These are phyloP conservation scores for Fusarium sp. DNA, from an alignment of 2,329 filamentous ascomycete species.

Conservation along the genomic window DNA sequence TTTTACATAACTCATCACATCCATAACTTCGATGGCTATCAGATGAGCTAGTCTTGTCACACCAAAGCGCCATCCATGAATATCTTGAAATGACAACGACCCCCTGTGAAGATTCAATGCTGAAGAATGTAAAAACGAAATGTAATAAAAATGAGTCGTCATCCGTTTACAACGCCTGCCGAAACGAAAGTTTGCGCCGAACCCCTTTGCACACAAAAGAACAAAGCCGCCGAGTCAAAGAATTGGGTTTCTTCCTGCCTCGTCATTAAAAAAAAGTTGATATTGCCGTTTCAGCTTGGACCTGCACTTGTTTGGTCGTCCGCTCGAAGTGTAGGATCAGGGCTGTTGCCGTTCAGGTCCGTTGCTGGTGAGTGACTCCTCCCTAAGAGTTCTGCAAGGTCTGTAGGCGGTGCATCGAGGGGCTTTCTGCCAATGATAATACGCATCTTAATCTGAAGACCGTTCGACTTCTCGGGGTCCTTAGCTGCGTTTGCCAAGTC, in stretches of 20 bases:
- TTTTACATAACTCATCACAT: slow-evolving; percentile 9
- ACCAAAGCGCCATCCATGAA: slow-evolving; percentile 40
- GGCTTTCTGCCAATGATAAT: slow-evolving; percentile 67
- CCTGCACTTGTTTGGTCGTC: slow-evolving; percentile 31
- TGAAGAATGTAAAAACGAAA: slow-evolving; percentile 41
- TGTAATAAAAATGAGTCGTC: slow-evolving; percentile 27
- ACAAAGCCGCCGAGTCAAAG: slow-evolving; percentile 9
- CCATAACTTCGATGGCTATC: slow-evolving; percentile 13
- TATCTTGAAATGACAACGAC: slow-evolving; percentile 30
- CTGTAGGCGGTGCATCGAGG: slow-evolving; percentile 44
- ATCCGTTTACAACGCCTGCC: slow-evolving; percentile 42
- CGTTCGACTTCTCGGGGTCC: slow-evolving; percentile 58
- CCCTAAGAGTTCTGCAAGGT: slow-evolving; percentile 35
- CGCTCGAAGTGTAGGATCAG: slow-evolving; percentile 45
- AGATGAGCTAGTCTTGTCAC: slow-evolving; percentile 27
- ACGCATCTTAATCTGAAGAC: slow-evolving; percentile 62
- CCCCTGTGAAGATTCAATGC: slow-evolving; percentile 36
- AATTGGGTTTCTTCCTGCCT: slow-evolving; percentile 13
- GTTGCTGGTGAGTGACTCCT: slow-evolving; percentile 37
- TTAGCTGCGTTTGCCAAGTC: slow-evolving; percentile 65
- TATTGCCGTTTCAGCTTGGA: slow-evolving; percentile 1
- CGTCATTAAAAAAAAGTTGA: slow-evolving; percentile 2
- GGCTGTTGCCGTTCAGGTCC: slow-evolving; percentile 38
- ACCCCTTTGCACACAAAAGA: slow-evolving; percentile 33
- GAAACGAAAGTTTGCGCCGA: slow-evolving; percentile 41